Evolutionary conservation across 2,329 filamentous ascomycete genomes (phyloP).

Genomic region (Xylaria sp.): DNA sequence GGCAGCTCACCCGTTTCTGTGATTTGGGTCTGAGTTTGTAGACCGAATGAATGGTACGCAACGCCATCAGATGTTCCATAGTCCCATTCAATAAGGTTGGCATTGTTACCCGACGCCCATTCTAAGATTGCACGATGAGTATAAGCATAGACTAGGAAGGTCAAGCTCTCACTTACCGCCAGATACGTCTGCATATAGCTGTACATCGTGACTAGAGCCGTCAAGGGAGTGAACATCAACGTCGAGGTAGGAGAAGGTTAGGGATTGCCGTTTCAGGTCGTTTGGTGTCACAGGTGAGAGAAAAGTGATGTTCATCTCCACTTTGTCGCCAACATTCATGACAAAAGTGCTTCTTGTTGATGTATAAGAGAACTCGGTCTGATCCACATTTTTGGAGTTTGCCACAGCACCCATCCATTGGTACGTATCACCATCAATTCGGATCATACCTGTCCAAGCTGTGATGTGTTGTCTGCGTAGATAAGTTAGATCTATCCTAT

Average conservation of each 20-base stretch:
- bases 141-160: conserved; percentile 21
- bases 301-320: conserved; percentile 76
- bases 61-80: conserved; percentile 62
- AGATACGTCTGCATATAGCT: conserved; percentile 79
- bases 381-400: conserved; percentile 62
- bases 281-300: conserved; percentile 75
- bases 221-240: conserved; percentile 72
- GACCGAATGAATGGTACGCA: conserved; percentile 72
- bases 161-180: conserved; percentile 61
- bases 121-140: conserved; percentile 59
- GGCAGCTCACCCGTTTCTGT: conserved; percentile 76
- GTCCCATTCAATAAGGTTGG: conserved; percentile 70
- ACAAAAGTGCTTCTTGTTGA: conserved; percentile 77
- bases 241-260: conserved; percentile 76
- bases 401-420: conserved; percentile 74
- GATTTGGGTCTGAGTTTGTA: conserved; percentile 71
- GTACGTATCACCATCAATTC: conserved; percentile 71
- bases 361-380: conserved; percentile 75
- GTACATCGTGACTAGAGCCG: conserved; percentile 69
- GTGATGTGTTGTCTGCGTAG: conserved; percentile 61
- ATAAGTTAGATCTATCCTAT: conserved; percentile 33
- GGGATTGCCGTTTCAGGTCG: conserved; percentile 74
- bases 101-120: conserved; percentile 74
- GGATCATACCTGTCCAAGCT: conserved; percentile 76
- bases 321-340: conserved; percentile 69